Conservation (phyloP, 441 rosid genomes). For the Aleurites moluccanus region DNA sequence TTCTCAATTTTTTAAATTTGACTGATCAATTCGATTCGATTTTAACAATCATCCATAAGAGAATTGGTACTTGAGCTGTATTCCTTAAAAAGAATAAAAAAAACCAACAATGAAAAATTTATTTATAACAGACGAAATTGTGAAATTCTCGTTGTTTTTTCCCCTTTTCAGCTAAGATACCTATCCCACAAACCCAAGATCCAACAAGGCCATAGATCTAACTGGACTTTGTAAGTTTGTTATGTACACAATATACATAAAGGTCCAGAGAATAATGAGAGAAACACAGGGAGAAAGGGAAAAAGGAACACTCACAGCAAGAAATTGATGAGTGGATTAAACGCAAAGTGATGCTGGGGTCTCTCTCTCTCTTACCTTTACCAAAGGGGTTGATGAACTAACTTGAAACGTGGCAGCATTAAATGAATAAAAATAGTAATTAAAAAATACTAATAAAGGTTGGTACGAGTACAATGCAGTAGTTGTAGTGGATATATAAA, state of each 20-base stretch:
- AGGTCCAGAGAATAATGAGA: constrained; percentile 3
- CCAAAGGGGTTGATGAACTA: neutral
- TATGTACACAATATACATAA: neutral
- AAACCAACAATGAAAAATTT: no score
- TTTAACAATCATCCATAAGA: no score
- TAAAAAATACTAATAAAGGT: neutral
- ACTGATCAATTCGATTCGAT: no score
- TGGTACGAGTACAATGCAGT: neutral
- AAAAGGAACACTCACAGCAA: constrained; percentile 5
- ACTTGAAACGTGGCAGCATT: constrained; percentile 25
- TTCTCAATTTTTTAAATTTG: no score
- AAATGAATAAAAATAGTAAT: neutral
- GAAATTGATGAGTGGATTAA: constrained; percentile 20
- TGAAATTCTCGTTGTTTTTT: neutral
- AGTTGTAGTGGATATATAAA: no score
- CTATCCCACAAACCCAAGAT: neutral
- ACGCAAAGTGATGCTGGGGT: constrained; percentile 3
- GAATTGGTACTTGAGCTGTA: no score
- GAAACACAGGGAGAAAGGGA: no score
- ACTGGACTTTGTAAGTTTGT: neutral
- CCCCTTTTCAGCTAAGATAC: neutral
- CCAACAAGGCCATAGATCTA: constrained; percentile 3
- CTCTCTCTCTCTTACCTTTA: neutral
- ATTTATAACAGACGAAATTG: no score
- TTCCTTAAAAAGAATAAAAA: no score